These are phyloP conservation scores for Penicillium pulvis DNA, from an alignment of 495 filamentous ascomycete species.

Conservation along the genomic window DNA sequence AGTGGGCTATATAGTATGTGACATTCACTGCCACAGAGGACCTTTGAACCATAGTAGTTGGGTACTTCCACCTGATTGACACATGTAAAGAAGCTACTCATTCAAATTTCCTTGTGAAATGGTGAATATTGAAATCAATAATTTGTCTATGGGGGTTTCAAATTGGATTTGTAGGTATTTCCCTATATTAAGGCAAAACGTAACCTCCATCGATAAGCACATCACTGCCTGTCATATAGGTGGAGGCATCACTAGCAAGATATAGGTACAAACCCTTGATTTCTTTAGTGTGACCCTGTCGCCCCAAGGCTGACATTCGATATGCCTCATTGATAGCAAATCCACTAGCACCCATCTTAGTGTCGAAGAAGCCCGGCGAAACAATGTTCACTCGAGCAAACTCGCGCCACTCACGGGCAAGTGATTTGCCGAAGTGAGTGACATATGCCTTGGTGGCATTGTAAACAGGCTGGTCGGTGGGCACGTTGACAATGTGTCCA, in stretches of 20 bases:
- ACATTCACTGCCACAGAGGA: too few relatives aligned
- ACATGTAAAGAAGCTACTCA: too few relatives aligned
- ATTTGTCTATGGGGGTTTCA: not conserved
- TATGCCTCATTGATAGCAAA: conserved; percentile 57
- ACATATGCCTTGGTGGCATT: conserved; percentile 70
- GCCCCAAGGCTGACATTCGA: conserved; percentile 61
- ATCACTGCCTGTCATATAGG: conserved; percentile 69
- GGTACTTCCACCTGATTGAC: too few relatives aligned
- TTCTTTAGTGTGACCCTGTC: conserved; percentile 62
- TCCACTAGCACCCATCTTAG: conserved; percentile 58
- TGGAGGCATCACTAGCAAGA: conserved; percentile 63
- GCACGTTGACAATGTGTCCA: conserved; percentile 74
- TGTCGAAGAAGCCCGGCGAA: conserved; percentile 70
- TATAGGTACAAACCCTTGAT: conserved; percentile 65
- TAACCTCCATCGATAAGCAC: conserved; percentile 65
- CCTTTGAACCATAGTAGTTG: too few relatives aligned
- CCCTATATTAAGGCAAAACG: conserved; percentile 38
- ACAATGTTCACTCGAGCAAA: conserved; percentile 65
- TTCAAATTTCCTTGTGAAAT: too few relatives aligned
- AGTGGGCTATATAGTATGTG: too few relatives aligned
- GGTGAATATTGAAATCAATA: not conserved
- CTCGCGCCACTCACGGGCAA: conserved; percentile 70
- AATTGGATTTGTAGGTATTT: not conserved
- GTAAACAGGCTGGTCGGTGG: conserved; percentile 64
- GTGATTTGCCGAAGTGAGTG: conserved; percentile 63